These are phyloP conservation scores for Coccomyxa subellipsoidea DNA, from an alignment of 163 green algal species.

Conservation along the genomic window DNA sequence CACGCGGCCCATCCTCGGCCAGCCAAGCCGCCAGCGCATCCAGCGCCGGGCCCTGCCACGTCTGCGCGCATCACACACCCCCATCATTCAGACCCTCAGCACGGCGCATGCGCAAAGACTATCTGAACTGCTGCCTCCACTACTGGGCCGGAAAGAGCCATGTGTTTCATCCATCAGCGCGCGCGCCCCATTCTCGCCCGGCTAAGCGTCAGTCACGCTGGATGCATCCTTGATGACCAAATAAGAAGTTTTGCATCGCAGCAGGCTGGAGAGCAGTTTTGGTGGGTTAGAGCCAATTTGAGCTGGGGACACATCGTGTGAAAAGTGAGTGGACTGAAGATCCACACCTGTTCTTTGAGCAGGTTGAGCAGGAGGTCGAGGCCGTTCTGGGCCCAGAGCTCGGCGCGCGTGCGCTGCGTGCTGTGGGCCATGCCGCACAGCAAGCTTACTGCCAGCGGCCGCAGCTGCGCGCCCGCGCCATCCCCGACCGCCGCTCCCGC, in stretches of 20 bases:
- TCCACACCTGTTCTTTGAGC: slow-evolving; percentile 36
- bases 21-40: slow-evolving; percentile 72
- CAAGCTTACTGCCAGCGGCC: slow-evolving; percentile 56
- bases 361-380: slow-evolving; percentile 53
- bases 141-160: too few species aligned
- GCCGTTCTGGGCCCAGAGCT: slow-evolving; percentile 55
- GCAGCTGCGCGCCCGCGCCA: slow-evolving; percentile 21
- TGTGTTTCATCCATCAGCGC: too few species aligned
- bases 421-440: slow-evolving; percentile 65
- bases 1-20: slow-evolving; percentile 52
- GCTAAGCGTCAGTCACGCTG: too few species aligned
- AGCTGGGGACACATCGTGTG: too few species aligned
- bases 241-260: too few species aligned
- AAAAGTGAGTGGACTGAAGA: too few species aligned
- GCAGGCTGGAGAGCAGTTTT: too few species aligned
- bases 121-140: too few species aligned
- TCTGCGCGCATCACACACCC: slow-evolving; percentile 13
- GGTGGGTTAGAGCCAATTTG: too few species aligned
- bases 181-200: too few species aligned
- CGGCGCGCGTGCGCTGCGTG: slow-evolving; percentile 47
- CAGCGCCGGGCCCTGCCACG: slow-evolving; percentile 41
- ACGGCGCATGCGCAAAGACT: too few species aligned
- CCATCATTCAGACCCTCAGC: neutral
- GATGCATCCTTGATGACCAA: too few species aligned
- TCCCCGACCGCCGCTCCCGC: neutral